Conservation (phyloP, 192 early-diverging fungal genomes). For the Umbelopsis ramanniana region DNA sequence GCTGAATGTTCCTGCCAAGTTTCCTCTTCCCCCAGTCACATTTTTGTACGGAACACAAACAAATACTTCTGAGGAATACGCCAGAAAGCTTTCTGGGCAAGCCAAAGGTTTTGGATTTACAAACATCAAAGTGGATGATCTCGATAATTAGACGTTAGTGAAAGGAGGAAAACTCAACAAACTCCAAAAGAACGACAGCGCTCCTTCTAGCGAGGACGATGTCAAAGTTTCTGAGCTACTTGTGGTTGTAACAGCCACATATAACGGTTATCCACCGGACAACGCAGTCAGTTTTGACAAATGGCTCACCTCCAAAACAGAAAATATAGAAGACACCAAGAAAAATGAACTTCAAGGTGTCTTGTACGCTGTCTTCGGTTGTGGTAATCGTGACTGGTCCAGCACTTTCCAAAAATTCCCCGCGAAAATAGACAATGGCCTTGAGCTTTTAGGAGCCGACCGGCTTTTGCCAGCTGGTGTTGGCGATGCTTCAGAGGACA, state of each 20-base stretch:
- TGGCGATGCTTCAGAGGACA: constrained; percentile 51
- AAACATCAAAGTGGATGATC: constrained; percentile 24
- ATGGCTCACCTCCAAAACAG: constrained; percentile 26
- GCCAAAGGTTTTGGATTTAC: constrained; percentile 46
- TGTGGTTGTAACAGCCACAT: constrained; percentile 39
- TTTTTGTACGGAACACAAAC: constrained; percentile 60
- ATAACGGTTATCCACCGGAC: constrained; percentile 54
- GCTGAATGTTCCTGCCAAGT: neutral
- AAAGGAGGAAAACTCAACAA: constrained; percentile 24
- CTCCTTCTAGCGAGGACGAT: constrained; percentile 3
- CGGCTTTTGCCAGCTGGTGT: constrained; percentile 47
- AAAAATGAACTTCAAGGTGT: constrained; percentile 41
- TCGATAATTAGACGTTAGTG: constrained; percentile 49
- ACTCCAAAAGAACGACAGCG: neutral
- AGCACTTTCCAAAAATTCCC: constrained; percentile 63
- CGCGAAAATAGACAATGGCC: constrained; percentile 38
- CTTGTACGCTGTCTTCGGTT: constrained; percentile 58
- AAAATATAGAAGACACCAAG: constrained; percentile 24
- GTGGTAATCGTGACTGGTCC: constrained; percentile 59
- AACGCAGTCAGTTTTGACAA: constrained; percentile 45
- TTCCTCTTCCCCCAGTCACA: constrained; percentile 43
- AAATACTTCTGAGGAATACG: constrained; percentile 57
- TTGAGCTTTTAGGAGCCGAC: constrained; percentile 53
- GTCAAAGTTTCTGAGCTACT: constrained; percentile 28
- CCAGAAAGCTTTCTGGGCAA: constrained; percentile 43